Base-by-base conservation (phyloP, 306 rosid species). In the Citrullus amarus region DNA sequence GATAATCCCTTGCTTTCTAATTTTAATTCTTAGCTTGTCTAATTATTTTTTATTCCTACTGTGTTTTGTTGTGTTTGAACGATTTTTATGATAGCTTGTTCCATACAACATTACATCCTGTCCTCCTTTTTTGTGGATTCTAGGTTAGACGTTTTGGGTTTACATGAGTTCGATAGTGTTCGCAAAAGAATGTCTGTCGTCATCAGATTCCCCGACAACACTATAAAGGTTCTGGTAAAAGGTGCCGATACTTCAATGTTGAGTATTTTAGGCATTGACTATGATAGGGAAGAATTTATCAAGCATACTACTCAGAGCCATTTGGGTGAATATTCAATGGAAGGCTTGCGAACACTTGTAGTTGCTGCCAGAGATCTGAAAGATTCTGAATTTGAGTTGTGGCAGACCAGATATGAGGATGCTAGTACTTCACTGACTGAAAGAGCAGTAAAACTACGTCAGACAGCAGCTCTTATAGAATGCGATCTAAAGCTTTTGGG, bases 141-240 rank as follows among this genome's bases (percentile, higher is more conserved):
- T 83, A 96, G 99, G 91, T 89, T 92, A 87, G 96, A 96, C 20
- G 99, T 92, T 44, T 86, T 96, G 93, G 99, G 99, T 58, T 84
- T 96, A 74, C 98, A 96, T 65, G 99, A 96, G 86, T 96, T 96
- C 87, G 99, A 96, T 76, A 96, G 99, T 60, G 89, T 91, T 69
- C 97, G 99, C 18, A 96, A 92, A 88, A 84, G 98, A 82, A 96
- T 96, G 99, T 92, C 99, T 1, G 99, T 92, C 63, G 96, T 96
- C 58, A 91, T 96, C 85, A 88, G 96, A 81, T 91, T 90, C 82
- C 97, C 99, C 1, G 80, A 88, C 85, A 90, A 90, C 39, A 67
- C 76, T 55, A 95, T 91, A 69, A 96, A 96, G 90, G 99, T 96
- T 73, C 87, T 96, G 60, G 99, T 91, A 79, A 96, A 96, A 96